Conservation (phyloP, 2,329 filamentous ascomycete species). For the Peltaster fructicola region DNA sequence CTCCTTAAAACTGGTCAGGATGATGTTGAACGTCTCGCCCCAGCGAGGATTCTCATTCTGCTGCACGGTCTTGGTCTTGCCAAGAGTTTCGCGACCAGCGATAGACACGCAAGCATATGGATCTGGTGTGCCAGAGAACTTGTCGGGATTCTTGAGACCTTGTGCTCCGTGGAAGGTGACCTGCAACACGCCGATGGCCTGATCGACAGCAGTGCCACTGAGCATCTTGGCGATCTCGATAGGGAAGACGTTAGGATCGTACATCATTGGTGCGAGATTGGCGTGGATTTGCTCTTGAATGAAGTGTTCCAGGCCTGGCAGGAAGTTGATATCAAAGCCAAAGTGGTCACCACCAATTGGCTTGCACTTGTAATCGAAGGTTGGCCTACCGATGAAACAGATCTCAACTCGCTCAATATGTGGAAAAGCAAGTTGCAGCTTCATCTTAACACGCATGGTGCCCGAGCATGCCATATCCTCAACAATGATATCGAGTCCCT, state of each 20-base stretch:
- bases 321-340: conserved; percentile 98
- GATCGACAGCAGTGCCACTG: conserved; percentile 80
- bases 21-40: conserved; percentile 94
- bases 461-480: conserved; percentile 95
- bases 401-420: conserved; percentile 91
- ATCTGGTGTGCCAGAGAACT: conserved; percentile 79
- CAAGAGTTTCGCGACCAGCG: conserved; percentile 65
- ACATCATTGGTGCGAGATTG: conserved; percentile 93
- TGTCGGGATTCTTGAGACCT: conserved; percentile 87
- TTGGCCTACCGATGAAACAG: conserved; percentile 77
- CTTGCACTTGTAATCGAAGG: conserved; percentile 95
- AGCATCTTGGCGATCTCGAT: conserved; percentile 98
- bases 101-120: conserved; percentile 76
- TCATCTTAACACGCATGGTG: conserved; percentile 92
- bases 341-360: conserved; percentile 88
- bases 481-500: conserved; percentile 91
- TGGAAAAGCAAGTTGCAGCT: conserved; percentile 88
- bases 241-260: conserved; percentile 90
- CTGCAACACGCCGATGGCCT: conserved; percentile 85
- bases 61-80: conserved; percentile 71
- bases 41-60: conserved; percentile 78
- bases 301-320: conserved; percentile 81
- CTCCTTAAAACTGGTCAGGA: conserved; percentile 81
- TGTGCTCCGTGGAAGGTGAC: conserved; percentile 81
- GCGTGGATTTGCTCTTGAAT: conserved; percentile 94